Evolutionary conservation across 1,139 yeast genomes (phyloP).

Genomic region (Scheffersomyces cryptocercus): DNA sequence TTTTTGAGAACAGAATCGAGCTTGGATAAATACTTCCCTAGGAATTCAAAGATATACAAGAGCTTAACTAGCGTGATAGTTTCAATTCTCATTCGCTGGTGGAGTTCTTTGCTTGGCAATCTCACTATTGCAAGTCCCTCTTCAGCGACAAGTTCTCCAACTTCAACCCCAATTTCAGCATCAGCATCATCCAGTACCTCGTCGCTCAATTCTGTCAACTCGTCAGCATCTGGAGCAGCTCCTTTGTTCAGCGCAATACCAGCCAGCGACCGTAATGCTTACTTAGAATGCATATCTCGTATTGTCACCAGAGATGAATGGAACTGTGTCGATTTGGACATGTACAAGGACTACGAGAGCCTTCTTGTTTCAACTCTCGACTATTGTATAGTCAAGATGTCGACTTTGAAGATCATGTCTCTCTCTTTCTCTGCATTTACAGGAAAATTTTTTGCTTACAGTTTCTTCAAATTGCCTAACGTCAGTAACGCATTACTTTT

Average conservation of each 20-base stretch:
- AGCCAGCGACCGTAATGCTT: slow-evolving; percentile 63
- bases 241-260: slow-evolving; percentile 14
- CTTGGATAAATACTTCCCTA: slow-evolving; percentile 24
- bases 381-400: slow-evolving; percentile 50
- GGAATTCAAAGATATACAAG: slow-evolving; percentile 27
- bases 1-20: slow-evolving; percentile 48
- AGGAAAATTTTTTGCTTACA: slow-evolving; percentile 77
- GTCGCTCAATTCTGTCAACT: background rate
- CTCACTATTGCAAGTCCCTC: slow-evolving; percentile 26
- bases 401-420: slow-evolving; percentile 57
- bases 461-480: slow-evolving; percentile 61
- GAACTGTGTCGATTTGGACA: slow-evolving; percentile 32
- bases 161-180: slow-evolving; percentile 1
- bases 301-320: slow-evolving; percentile 68
- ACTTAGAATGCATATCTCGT: slow-evolving; percentile 71
- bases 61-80: slow-evolving; percentile 38
- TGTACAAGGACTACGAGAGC: slow-evolving; percentile 25
- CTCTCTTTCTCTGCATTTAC: slow-evolving; percentile 67
- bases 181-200: slow-evolving; percentile 1
- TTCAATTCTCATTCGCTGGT: slow-evolving; percentile 60
- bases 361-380: slow-evolving; percentile 56
- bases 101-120: slow-evolving; percentile 55
- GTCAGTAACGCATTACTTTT: slow-evolving; percentile 64
- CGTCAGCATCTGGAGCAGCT: slow-evolving; percentile 3
- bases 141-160: slow-evolving; percentile 8